These are phyloP conservation scores for Monosporozyma servazzii DNA, from an alignment of 805 yeast genomes.

Conservation along the genomic window DNA sequence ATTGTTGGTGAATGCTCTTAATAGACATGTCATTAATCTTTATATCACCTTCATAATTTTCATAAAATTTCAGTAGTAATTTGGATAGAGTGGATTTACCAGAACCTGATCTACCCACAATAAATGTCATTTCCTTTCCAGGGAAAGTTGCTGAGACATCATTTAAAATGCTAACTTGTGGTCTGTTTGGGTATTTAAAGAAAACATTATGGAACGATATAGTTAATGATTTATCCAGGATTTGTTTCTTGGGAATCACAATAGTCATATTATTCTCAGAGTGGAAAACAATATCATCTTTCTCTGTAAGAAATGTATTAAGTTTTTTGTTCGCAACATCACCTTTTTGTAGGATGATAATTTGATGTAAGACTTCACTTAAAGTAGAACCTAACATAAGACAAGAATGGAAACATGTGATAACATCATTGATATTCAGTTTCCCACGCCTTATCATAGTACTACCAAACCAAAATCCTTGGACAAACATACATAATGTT, in stretches of 20 bases:
- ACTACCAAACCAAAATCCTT: slow-evolving; percentile 88
- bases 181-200: slow-evolving; percentile 58
- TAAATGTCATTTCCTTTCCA: slow-evolving; percentile 42
- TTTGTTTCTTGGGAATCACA: neutral
- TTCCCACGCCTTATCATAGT: slow-evolving; percentile 46
- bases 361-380: slow-evolving; percentile 44
- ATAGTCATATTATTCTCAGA: neutral
- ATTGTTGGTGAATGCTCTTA: slow-evolving; percentile 33
- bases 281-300: neutral
- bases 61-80: slow-evolving; percentile 53
- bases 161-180: slow-evolving; percentile 38
- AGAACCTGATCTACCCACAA: slow-evolving; percentile 85
- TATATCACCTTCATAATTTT: slow-evolving; percentile 44
- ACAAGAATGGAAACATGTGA: slow-evolving; percentile 80
- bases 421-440: slow-evolving; percentile 50
- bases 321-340: slow-evolving; percentile 54
- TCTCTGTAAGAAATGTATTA: slow-evolving; percentile 27
- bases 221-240: neutral
- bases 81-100: slow-evolving; percentile 82
- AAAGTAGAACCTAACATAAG: slow-evolving; percentile 58
- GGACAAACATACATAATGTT: slow-evolving; percentile 70
- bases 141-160: slow-evolving; percentile 39
- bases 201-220: slow-evolving; percentile 47
- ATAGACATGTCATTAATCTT: slow-evolving; percentile 46
- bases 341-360: slow-evolving; percentile 62